These are phyloP conservation scores for Stagonosporopsis vannaccii DNA, from an alignment of 2,329 filamentous ascomycete genomes.

Conservation along the genomic window DNA sequence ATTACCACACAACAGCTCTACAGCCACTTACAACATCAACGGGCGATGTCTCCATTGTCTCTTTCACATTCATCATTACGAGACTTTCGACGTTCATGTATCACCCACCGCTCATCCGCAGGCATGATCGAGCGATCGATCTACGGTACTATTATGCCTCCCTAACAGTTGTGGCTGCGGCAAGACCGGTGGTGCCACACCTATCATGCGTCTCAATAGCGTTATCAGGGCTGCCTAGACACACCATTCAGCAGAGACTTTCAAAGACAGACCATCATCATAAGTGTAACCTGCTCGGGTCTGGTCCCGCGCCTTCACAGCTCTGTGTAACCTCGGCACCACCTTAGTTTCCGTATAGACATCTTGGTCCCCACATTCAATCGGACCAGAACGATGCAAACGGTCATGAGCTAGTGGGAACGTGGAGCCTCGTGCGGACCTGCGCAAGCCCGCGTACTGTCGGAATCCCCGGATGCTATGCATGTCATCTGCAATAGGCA, in stretches of 20 bases:
- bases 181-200: neutral
- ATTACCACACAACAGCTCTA: neutral
- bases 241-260: neutral
- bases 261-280: slow-evolving; percentile 6
- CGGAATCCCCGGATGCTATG: neutral
- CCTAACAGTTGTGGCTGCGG: slow-evolving; percentile 1
- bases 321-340: slow-evolving; percentile 12
- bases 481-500: slow-evolving; percentile 5
- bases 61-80: neutral
- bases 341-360: slow-evolving; percentile 1
- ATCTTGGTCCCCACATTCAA: neutral
- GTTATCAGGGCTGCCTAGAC: neutral
- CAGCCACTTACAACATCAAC: neutral
- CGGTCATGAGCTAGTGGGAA: slow-evolving; percentile 2
- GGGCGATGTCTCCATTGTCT: no score
- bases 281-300: slow-evolving; percentile 10
- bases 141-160: neutral
- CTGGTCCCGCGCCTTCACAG: neutral
- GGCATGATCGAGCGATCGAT: neutral
- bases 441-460: slow-evolving; percentile 1
- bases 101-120: neutral
- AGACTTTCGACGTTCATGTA: slow-evolving; percentile 1
- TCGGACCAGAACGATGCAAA: neutral
- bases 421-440: slow-evolving; percentile 11
- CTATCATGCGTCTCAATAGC: slow-evolving; percentile 10